Evolutionary conservation across 2,329 filamentous ascomycete species (phyloP), one percentile per base, ranked within the genome.

Genomic region (Fusarium pininemorale): DNA sequence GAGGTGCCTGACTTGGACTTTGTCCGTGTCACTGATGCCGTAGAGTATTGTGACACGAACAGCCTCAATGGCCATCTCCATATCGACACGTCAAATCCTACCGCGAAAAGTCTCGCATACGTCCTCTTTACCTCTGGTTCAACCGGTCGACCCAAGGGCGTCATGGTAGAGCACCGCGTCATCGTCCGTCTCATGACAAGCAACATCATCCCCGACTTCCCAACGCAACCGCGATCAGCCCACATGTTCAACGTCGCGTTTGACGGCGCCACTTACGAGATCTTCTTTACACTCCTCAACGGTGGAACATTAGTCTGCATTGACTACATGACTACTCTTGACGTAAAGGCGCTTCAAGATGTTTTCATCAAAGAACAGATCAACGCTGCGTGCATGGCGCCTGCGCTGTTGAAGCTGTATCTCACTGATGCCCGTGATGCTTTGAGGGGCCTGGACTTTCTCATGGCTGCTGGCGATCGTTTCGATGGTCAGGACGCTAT

Each of bases 81-180:
- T 26, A 11, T 10, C 7, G 24, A 35, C 11, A 18, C 7, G 0
- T 13, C 16, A 6, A 55, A 18, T 3, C 69, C 66, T 12, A 51
- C 58, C 0, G 66, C 67, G 0, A 62, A 53, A 7, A 72, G 64
- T 7, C 70, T 77, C 0, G 73, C 73, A 5, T 79, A 79, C 30
- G 85, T 87, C 66, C 84, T 87, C 74, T 88, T 87, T 70, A 88
- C 86, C 11, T 87, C 86, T 9, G 86, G 86, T 6, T 87, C 85
- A 12, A 88, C 86, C 1, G 86, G 86, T 5, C 79, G 80, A 35
- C 86, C 86, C 5, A 88, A 88, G 77, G 86, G 86, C 38, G 85
- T 87, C 24, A 83, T 87, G 70, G 55, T 77, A 30, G 72, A 77
- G 51, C 75, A 77, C 20, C 74, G 75, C 4, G 51, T 45, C 5